Conservation (phyloP, 768 basidiomycete species). For the Pleurotus salmoneostramineus region DNA sequence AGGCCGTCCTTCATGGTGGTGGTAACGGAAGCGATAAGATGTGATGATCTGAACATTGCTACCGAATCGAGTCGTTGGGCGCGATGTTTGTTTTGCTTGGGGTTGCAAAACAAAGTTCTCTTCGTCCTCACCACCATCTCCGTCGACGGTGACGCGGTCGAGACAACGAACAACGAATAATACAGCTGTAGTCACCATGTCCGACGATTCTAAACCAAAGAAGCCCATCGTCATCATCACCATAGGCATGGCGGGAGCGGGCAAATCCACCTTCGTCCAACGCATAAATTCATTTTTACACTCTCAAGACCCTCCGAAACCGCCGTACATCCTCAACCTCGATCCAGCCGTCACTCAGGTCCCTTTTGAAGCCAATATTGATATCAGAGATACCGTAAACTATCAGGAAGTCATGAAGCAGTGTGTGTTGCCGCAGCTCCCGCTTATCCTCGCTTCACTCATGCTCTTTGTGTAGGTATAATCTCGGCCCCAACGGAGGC, state of each 20-base stretch:
- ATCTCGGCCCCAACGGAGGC: constrained; percentile 96
- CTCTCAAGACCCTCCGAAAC: constrained; percentile 52
- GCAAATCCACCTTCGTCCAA: constrained; percentile 97
- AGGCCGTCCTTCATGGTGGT: constrained; percentile 5
- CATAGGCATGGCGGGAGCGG: constrained; percentile 96
- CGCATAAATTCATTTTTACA: constrained; percentile 92
- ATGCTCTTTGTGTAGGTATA: constrained; percentile 66
- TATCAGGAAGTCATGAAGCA: constrained; percentile 99
- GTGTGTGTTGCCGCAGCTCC: constrained; percentile 49
- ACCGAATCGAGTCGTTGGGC: not conserved
- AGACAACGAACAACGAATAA: too few species aligned
- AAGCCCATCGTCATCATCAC: constrained; percentile 84
- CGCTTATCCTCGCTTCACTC: not conserved
- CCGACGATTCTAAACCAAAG: constrained; percentile 18
- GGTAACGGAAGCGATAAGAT: not conserved
- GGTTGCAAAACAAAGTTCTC: too few species aligned
- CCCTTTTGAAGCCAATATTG: constrained; percentile 95
- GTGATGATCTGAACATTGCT: not conserved
- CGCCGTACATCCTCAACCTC: constrained; percentile 95
- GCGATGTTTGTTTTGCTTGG: too few species aligned
- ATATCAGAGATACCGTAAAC: constrained; percentile 96
- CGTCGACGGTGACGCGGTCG: too few species aligned
- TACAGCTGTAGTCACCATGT: too few species aligned
- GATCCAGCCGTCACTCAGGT: constrained; percentile 93
- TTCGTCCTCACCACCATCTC: too few species aligned